Conservation (phyloP, 2,329 filamentous ascomycete species). For the Epichloe typhina region DNA sequence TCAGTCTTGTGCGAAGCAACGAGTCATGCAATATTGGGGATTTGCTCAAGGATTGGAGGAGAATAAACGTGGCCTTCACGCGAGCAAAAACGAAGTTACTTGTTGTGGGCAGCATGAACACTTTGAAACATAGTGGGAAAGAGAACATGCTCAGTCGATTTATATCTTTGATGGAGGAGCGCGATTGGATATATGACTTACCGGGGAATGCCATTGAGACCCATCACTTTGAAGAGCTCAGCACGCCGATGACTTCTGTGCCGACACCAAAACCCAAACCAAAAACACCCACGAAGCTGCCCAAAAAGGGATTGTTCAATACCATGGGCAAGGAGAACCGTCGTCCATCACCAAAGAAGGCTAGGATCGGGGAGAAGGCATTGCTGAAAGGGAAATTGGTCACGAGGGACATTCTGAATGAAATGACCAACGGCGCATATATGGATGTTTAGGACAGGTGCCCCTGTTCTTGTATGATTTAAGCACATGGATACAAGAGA, state of each 20-base stretch:
- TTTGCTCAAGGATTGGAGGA: slow-evolving; percentile 75
- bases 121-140: slow-evolving; percentile 57
- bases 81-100: slow-evolving; percentile 84
- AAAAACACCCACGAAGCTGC: slow-evolving; percentile 17
- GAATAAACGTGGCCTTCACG: slow-evolving; percentile 93
- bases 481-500: background rate
- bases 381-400: slow-evolving; percentile 55
- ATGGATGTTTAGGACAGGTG: slow-evolving; percentile 3
- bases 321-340: slow-evolving; percentile 31
- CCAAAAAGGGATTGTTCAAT: slow-evolving; percentile 9
- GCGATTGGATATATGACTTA: slow-evolving; percentile 70
- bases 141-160: slow-evolving; percentile 69
- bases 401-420: slow-evolving; percentile 66
- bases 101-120: slow-evolving; percentile 70
- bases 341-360: slow-evolving; percentile 37
- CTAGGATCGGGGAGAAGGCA: slow-evolving; percentile 45
- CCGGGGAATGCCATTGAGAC: slow-evolving; percentile 47
- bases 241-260: slow-evolving; percentile 28
- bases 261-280: slow-evolving; percentile 5
- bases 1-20: slow-evolving; percentile 82
- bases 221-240: slow-evolving; percentile 52
- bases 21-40: slow-evolving; percentile 75
- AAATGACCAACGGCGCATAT: slow-evolving; percentile 38
- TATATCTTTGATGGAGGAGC: slow-evolving; percentile 61
- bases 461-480: background rate